Base-by-base conservation (phyloP, 2,329 filamentous ascomycete species). In the Alternaria gaisen region DNA sequence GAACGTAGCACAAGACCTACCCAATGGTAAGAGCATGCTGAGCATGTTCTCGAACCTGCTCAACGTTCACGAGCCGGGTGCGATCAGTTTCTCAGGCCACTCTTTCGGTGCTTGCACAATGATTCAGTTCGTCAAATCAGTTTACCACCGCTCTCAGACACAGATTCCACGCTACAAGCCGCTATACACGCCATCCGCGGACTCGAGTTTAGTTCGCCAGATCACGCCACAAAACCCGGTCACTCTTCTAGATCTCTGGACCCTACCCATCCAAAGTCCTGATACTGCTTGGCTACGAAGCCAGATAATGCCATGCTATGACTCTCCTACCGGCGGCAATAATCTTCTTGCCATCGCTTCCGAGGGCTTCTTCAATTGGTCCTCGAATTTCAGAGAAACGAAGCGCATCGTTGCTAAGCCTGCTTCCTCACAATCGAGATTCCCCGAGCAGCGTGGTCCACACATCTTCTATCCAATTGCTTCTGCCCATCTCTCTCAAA, bases 401-500 rank as follows among this genome's bases (percentile, higher is more conserved):
- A 90, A 90, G 52, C 86, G 86, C 6, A 79, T 89, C 1, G 79
- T 95, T 3, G 89, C 89, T 0, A 84, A 86, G 0, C 80, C 86
- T 3, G 85, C 88, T 0, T 74, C 80, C 0, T 78, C 80, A 64
- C 80, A 10, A 82, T 82, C 65, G n/a, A 59, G 54, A 32, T 57
- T 64, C 64, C 77, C 83, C 58, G 80, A 80, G 1, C 69, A 72
- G 42, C 73, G 72, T 3, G 75, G 78, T 57, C 89, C 92, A 5
- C 86, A 89, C 67, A 87, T 94, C 71, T 96, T 91, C 80, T 94
- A 92, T 75, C 88, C 92, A 3, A 76, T 84, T 14, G 82, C 86
- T 44, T 91, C 89, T n/a, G 91, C 92, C 0, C 93, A 97, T 74
- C 84, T 96, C 26, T 92, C 86, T 59, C 93, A 96, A 78, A 91